Percentiles rank a stretch among this genome's conserved stretches.
Evolutionary conservation across 2,329 filamentous ascomycete genomes (phyloP).

Genomic region (Cladosporium cucumerinum): DNA sequence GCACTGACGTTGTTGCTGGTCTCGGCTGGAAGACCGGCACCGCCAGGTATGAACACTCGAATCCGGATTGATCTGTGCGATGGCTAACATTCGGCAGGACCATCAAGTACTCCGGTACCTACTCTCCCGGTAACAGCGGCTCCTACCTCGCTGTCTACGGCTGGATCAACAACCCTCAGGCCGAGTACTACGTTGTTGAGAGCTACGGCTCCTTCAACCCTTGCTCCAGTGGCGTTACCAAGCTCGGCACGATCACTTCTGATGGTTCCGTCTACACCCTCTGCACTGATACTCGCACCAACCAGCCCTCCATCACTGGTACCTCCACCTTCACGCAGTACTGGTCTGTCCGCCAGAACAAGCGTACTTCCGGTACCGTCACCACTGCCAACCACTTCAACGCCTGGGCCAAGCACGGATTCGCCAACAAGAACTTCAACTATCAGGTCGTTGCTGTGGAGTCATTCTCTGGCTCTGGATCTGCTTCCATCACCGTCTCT

Average conservation of each 20-base stretch:
- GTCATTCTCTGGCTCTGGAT: conserved; percentile 24
- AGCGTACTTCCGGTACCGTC: conserved; percentile 30
- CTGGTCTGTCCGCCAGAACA: conserved; percentile 39
- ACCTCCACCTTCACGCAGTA: conserved; percentile 43
- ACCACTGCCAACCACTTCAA: conserved; percentile 23
- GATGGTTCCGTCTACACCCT: conserved; percentile 40
- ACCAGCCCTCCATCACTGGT: conserved; percentile 39
- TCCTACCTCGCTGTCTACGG: conserved; percentile 55
- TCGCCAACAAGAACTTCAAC: conserved; percentile 28
- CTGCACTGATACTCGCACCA: conserved; percentile 36
- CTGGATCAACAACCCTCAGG: conserved; percentile 48
- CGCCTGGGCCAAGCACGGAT: conserved; percentile 21
- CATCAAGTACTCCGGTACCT: conserved; percentile 33
- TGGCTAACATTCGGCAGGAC: not conserved
- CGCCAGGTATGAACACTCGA: conserved; percentile 17
- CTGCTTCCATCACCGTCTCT: conserved; percentile 22
- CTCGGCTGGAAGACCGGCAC: conserved; percentile 23
- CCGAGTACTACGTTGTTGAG: conserved; percentile 58
- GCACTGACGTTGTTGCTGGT: conserved; percentile 24
- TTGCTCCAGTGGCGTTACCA: conserved; percentile 19
- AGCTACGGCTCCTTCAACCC: conserved; percentile 46
- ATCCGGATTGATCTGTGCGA: too few relatives aligned
- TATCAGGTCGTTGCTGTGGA: conserved; percentile 28
- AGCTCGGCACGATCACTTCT: conserved; percentile 35
- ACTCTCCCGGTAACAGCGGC: conserved; percentile 44